These are phyloP conservation scores for Triticum aestivum DNA, from an alignment of 176 grass and related monocot species.

Conservation along the genomic window IWGSC_CS_RefSeq_v2.1 NC_057807.1:45001376-45001875, in stretches of 20 bases:
- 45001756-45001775: background rate
- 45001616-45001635: no score
- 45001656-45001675: background rate
- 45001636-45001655: background rate
- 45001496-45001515: background rate
- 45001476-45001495: background rate
- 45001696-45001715: background rate
- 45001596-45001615: no score
- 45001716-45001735: background rate
- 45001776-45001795: background rate
- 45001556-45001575: background rate
- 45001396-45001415: background rate
- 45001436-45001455: background rate
- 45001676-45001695: background rate
- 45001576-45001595: background rate
- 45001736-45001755: background rate
- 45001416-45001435: background rate
- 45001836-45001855: no score
- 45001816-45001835: no score
- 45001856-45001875: no score
- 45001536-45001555: background rate
- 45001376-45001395: background rate
- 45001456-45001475: background rate
- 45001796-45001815: no score
- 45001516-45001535: background rate